Percentiles rank a stretch among this genome's conserved stretches.
phyloP scores from a whole-genome alignment of 2,329 filamentous ascomycete genomes.

The Talaromyces sp. region DNA sequence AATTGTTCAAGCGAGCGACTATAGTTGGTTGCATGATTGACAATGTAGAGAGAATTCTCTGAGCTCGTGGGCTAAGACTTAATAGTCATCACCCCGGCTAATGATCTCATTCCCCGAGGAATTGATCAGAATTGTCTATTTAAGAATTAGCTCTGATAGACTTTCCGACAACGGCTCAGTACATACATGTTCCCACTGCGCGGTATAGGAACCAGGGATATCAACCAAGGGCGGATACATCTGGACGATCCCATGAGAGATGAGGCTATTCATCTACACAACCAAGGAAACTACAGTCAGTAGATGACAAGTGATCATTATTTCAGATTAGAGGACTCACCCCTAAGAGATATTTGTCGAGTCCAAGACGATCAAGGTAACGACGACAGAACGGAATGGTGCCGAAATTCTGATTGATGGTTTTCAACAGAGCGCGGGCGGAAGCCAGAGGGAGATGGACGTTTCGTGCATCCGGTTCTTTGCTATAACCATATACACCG shows the following conservation, averaged over 20 bases:
- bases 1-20: conserved; percentile 6
- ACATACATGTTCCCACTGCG: conserved; percentile 59
- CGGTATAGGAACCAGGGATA: conserved; percentile 58
- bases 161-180: background rate
- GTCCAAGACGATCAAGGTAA: conserved; percentile 61
- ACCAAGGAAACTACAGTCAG: background rate
- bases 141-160: conserved; percentile 7
- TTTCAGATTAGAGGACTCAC: conserved; percentile 33
- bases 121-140: conserved; percentile 39
- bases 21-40: background rate
- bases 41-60: background rate
- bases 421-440: conserved; percentile 56
- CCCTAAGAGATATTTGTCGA: conserved; percentile 57
- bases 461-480: conserved; percentile 38
- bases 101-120: conserved; percentile 42
- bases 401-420: conserved; percentile 60
- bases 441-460: conserved; percentile 46
- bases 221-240: conserved; percentile 56
- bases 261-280: conserved; percentile 54
- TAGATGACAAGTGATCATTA: background rate
- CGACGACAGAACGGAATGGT: conserved; percentile 59
- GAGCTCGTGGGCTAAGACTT: background rate
- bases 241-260: conserved; percentile 56
- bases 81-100: conserved; percentile 38
- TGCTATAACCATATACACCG: conserved; percentile 53